Conservation (phyloP, 2,329 filamentous ascomycete species). For the Fusarium sublunatum region DNA sequence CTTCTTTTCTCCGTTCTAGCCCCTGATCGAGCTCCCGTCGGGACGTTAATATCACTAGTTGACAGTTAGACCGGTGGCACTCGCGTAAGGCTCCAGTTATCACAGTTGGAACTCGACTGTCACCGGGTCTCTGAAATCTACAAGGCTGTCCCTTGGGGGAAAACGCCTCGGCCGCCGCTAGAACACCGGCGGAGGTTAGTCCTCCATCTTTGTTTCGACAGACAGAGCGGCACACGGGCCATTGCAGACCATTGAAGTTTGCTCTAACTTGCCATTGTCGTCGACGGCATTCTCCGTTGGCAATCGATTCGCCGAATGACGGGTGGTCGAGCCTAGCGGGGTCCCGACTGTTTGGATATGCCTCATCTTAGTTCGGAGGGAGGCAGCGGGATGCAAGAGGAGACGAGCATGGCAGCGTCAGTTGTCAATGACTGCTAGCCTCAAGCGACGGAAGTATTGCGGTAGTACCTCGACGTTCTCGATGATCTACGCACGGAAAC, state of each 20-base stretch:
- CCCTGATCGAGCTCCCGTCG: constrained; percentile 31
- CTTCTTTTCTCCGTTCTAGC: constrained; percentile 35
- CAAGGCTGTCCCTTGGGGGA: constrained; percentile 42
- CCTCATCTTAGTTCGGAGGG: constrained; percentile 9
- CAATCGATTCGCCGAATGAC: constrained; percentile 5
- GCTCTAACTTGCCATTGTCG: constrained; percentile 24
- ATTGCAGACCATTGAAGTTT: constrained; percentile 27
- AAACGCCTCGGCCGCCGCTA: constrained; percentile 32
- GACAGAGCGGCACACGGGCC: constrained; percentile 26
- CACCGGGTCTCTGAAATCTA: constrained; percentile 13
- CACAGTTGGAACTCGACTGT: constrained; percentile 15
- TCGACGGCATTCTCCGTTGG: constrained; percentile 34
- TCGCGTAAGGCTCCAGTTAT: constrained; percentile 29
- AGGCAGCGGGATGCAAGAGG: neutral
- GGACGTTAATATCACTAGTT: constrained; percentile 22
- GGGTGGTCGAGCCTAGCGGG: constrained; percentile 13
- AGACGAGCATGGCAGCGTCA: neutral
- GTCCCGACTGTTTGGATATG: constrained; percentile 5
- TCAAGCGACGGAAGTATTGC: neutral
- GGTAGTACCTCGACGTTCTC: constrained; percentile 4
- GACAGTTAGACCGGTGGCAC: constrained; percentile 32
- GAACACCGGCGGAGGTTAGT: constrained; percentile 17
- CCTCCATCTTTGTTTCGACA: constrained; percentile 20
- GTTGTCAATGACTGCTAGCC: neutral
- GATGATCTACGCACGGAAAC: constrained; percentile 9